Conservation (phyloP, 2,329 filamentous ascomycete species). For the Ophiostoma australiae region DNA sequence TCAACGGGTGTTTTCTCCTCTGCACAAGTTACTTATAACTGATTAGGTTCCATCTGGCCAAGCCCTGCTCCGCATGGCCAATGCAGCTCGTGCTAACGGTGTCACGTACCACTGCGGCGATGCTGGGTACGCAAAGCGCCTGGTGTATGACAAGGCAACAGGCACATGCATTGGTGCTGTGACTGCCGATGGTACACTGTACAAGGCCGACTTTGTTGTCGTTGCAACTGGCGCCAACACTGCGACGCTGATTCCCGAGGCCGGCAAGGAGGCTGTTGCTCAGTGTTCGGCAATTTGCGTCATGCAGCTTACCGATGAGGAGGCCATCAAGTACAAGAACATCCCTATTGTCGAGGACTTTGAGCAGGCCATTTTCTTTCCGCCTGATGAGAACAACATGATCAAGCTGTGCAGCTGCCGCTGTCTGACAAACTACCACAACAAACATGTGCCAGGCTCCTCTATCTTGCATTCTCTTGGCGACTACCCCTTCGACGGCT, state of each 20-base stretch:
- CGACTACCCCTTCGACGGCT: conserved; percentile 34
- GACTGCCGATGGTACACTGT: neutral
- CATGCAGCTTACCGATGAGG: conserved; percentile 50
- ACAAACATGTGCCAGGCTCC: conserved; percentile 26
- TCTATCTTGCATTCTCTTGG: conserved; percentile 28
- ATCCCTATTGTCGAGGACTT: conserved; percentile 36
- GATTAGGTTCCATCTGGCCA: neutral
- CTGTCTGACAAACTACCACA: conserved; percentile 46
- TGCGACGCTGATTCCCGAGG: conserved; percentile 49
- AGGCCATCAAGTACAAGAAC: conserved; percentile 49
- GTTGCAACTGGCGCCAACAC: conserved; percentile 45
- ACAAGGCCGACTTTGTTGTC: neutral
- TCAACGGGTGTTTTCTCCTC: neutral
- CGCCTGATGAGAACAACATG: conserved; percentile 44
- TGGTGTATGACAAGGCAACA: neutral
- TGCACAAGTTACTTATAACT: neutral
- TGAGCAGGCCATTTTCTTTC: conserved; percentile 45
- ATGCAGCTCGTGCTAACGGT: conserved; percentile 28
- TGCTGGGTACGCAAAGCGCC: neutral
- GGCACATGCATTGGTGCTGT: neutral
- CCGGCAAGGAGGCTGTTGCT: conserved; percentile 56
- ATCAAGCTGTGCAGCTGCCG: conserved; percentile 53
- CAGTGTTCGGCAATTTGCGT: conserved; percentile 62
- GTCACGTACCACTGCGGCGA: neutral
- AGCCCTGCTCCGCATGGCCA: conserved; percentile 33